A percentile compares a stretch with the other conserved stretches of the same genome.
Evolutionary conservation across 163 green algal genomes (phyloP).

Genomic region (Scenedesmus sp.): DNA sequence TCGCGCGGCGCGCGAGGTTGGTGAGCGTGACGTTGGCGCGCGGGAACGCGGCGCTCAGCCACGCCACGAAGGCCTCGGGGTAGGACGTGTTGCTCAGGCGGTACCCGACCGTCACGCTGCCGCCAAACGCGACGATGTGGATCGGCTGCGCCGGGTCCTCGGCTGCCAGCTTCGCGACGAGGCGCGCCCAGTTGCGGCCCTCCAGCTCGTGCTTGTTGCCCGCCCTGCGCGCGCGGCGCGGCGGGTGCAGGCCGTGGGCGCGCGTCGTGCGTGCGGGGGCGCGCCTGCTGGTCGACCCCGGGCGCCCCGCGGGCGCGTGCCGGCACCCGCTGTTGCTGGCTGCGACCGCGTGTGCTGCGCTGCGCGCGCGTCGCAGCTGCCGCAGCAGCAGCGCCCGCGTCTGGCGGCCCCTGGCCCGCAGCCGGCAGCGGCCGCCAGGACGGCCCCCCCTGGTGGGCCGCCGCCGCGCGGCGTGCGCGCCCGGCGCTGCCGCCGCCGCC

Average conservation of each 20-base stretch:
- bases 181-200: conserved; percentile 32
- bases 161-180: conserved; percentile 23
- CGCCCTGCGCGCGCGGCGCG: too few species aligned
- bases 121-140: conserved; percentile 37
- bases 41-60: conserved; percentile 21
- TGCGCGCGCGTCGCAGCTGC: neutral
- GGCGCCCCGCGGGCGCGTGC: too few species aligned
- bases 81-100: conserved; percentile 39
- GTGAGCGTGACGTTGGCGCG: conserved; percentile 28
- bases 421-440: too few species aligned
- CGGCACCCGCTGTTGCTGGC: neutral
- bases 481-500: too few species aligned
- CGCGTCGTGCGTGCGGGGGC: neutral
- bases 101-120: conserved; percentile 45
- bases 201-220: neutral
- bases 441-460: too few species aligned
- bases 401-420: too few species aligned
- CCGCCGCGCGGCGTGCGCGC: too few species aligned
- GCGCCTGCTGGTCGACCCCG: too few species aligned
- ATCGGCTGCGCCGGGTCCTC: conserved; percentile 7
- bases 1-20: conserved; percentile 39
- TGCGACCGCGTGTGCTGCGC: neutral
- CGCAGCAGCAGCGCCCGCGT: too few species aligned
- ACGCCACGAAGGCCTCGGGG: conserved; percentile 32
- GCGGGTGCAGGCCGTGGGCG: neutral